Conservation (phyloP, 2,329 filamentous ascomycete genomes). For the Scleromitrula shiraiana region DNA sequence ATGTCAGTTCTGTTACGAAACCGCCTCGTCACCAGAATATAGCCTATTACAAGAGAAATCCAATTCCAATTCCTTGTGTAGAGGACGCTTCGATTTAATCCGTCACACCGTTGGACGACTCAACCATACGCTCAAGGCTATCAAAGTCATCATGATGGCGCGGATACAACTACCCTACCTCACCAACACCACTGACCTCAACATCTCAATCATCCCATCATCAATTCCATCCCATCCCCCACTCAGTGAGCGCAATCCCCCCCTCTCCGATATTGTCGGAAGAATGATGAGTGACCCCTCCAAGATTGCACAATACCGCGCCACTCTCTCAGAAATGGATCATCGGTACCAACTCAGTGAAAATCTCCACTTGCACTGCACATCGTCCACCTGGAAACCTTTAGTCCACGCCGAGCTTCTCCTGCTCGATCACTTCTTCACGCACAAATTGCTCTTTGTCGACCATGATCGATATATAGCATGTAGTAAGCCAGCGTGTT, state of each 20-base stretch:
- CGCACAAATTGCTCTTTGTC: constrained; percentile 29
- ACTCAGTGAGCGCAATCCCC: not conserved
- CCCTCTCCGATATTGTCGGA: not conserved
- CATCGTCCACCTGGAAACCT: constrained; percentile 24
- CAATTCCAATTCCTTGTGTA: not conserved
- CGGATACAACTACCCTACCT: constrained; percentile 27
- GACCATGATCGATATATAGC: constrained; percentile 38
- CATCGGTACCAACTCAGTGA: constrained; percentile 1
- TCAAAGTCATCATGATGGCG: constrained; percentile 33
- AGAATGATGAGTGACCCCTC: not conserved
- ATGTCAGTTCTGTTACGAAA: constrained; percentile 6
- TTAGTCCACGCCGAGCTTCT: constrained; percentile 39
- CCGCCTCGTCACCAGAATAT: constrained; percentile 1
- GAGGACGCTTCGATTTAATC: constrained; percentile 24
- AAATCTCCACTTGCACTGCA: constrained; percentile 25
- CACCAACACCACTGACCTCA: constrained; percentile 28
- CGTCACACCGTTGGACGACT: constrained; percentile 39
- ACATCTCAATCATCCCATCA: constrained; percentile 16
- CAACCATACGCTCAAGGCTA: constrained; percentile 35
- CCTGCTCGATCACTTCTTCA: constrained; percentile 39
- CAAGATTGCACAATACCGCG: constrained; percentile 83
- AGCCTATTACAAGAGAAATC: not conserved
- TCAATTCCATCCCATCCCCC: not conserved
- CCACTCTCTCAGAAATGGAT: constrained; percentile 64
- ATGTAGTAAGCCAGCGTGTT: constrained; percentile 45